Evolutionary conservation across 768 basidiomycete genomes (phyloP), one percentile per base, ranked within the genome.

Genomic region (Exidia glandulosa): DNA sequence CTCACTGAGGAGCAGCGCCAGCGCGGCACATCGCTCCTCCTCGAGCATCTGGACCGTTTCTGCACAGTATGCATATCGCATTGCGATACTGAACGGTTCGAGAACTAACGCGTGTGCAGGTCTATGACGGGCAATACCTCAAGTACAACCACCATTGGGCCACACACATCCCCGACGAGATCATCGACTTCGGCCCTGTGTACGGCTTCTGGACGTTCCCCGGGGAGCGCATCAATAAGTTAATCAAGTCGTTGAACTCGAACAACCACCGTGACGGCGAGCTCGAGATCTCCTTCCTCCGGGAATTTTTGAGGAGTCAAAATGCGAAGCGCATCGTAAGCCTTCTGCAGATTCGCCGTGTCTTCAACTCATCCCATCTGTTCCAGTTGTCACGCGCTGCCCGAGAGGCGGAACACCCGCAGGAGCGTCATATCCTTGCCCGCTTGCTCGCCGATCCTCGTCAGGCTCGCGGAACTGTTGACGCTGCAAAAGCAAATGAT

Each of bases 181-280:
- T 72, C 0, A 63, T 61, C 0, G 68, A 72, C 45, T 76, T 67
- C 57, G 73, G 76, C 0, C 74, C 75, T 2, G 60, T 76, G 0
- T 69, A 72, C 31, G 67, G 66, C 7, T 76, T 75, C 57, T 76
- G 74, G 75, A 71, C 66, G 0, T 76, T 75, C 56, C 63, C 74
- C 0, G 72, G 70, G 25, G 75, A 75, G 47, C 61, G 69, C 0
- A 59, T 75, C 1, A 73, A 72, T 32, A 69, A 69, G 58, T 66
- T 74, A 2, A 59, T 75, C 3, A 75, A 75, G 63, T 64, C 65
- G 3, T 74, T 69, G 63, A 70, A 69, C 32, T 73, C 72, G 0
- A 70, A 67, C 37, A 69, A 68, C 45, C 73, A 71, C 45, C 61
- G 34, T 3, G 65, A 68, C 0, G 73, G 72, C 1, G 70, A 72